Conservation (phyloP, 2,329 filamentous ascomycete species). For the Exophiala sp. region DNA sequence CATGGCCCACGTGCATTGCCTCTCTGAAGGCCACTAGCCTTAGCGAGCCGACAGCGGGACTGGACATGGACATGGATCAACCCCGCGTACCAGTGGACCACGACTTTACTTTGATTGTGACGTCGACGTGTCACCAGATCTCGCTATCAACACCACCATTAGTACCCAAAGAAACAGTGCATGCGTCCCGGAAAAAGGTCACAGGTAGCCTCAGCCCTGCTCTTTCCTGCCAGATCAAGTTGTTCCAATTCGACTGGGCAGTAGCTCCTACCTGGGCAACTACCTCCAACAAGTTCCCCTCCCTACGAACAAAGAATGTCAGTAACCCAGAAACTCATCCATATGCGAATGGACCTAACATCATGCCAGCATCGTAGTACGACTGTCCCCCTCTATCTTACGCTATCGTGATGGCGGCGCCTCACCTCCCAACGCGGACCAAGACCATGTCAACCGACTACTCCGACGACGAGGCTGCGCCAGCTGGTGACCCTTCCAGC, state of each 20-base stretch:
- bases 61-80: too few relatives aligned
- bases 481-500: conserved; percentile 61
- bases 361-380: conserved; percentile 20
- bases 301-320: neutral
- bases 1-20: too few relatives aligned
- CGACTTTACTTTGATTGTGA: too few relatives aligned
- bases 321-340: neutral
- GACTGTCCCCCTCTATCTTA: conserved; percentile 18
- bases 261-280: too few relatives aligned
- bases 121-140: too few relatives aligned
- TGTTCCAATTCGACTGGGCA: too few relatives aligned
- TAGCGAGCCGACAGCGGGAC: too few relatives aligned
- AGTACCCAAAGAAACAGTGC: neutral
- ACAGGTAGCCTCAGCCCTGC: neutral
- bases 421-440: conserved; percentile 13
- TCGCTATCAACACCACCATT: too few relatives aligned
- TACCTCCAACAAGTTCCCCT: too few relatives aligned
- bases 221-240: too few relatives aligned
- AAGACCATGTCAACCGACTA: conserved; percentile 27
- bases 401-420: conserved; percentile 17
- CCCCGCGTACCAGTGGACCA: too few relatives aligned
- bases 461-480: conserved; percentile 57
- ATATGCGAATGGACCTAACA: conserved; percentile 5
- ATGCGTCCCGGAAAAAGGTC: neutral
- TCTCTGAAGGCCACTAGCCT: too few relatives aligned